A percentile compares a stretch with the other conserved stretches of the same genome.
Evolutionary conservation across 2,329 filamentous ascomycete species (phyloP).

Genomic region (Fulvia fulva): DNA sequence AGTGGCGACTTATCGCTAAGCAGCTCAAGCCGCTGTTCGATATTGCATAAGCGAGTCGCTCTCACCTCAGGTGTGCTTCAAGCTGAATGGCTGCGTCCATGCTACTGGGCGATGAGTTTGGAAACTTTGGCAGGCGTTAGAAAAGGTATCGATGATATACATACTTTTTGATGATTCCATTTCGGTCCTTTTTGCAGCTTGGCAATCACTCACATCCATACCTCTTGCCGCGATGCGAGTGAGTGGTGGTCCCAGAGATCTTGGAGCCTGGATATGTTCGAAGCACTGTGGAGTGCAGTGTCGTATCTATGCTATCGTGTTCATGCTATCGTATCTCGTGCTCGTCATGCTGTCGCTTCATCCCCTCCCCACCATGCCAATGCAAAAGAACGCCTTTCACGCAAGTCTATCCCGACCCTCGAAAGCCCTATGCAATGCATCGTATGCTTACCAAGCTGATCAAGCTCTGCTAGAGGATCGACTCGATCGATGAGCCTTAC

Average conservation of each 20-base stretch:
- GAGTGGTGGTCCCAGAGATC: too few relatives aligned
- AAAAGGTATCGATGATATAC: background rate
- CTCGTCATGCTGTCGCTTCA: background rate
- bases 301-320: too few relatives aligned
- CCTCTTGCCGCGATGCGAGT: too few relatives aligned
- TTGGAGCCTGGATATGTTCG: too few relatives aligned
- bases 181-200: background rate
- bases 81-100: background rate
- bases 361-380: background rate
- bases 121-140: background rate
- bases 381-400: background rate
- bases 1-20: conserved; percentile 93
- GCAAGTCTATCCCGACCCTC: background rate
- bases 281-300: too few relatives aligned
- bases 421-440: background rate
- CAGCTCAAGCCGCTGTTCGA: conserved; percentile 86
- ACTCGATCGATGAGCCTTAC: conserved; percentile 20
- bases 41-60: conserved; percentile 41
- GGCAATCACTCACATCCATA: background rate
- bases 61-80: too few relatives aligned
- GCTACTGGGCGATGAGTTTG: background rate
- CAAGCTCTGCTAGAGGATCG: conserved; percentile 17
- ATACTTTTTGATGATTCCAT: background rate
- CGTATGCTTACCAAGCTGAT: background rate
- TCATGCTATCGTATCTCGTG: background rate